These are phyloP conservation scores for Stromatinia cepivora DNA, from an alignment of 2,329 filamentous ascomycete species.

Conservation along the genomic window DNA sequence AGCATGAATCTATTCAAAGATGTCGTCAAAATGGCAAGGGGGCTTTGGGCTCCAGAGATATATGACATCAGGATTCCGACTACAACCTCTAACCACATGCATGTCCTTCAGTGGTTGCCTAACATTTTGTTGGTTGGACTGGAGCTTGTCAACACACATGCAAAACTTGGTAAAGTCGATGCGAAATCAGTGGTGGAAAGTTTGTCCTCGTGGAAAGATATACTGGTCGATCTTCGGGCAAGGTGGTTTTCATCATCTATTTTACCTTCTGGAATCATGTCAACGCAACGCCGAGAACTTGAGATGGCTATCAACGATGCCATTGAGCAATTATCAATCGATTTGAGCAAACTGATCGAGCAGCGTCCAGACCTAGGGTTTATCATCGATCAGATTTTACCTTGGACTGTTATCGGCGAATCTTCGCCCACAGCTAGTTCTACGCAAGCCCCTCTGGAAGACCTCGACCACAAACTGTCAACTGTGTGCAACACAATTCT, in stretches of 20 bases:
- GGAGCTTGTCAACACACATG: slow-evolving; percentile 65
- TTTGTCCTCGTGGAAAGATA: slow-evolving; percentile 53
- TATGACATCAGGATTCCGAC: slow-evolving; percentile 30
- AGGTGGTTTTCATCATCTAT: slow-evolving; percentile 47
- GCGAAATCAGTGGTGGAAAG: slow-evolving; percentile 48
- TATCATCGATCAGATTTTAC: slow-evolving; percentile 62
- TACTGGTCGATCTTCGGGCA: slow-evolving; percentile 48
- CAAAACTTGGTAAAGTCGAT: slow-evolving; percentile 57
- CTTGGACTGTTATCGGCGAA: slow-evolving; percentile 55
- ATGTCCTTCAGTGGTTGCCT: slow-evolving; percentile 59
- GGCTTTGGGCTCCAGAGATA: slow-evolving; percentile 46
- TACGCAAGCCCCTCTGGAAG: slow-evolving; percentile 33
- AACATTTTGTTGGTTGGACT: slow-evolving; percentile 64
- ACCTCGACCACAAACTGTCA: slow-evolving; percentile 60
- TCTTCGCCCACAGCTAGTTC: slow-evolving; percentile 23
- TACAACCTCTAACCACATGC: slow-evolving; percentile 35
- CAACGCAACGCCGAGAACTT: slow-evolving; percentile 40
- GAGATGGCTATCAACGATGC: slow-evolving; percentile 29
- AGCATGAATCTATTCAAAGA: slow-evolving; percentile 31
- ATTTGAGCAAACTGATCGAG: slow-evolving; percentile 47
- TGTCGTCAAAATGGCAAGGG: slow-evolving; percentile 33
- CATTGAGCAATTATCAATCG: slow-evolving; percentile 26
- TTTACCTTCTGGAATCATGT: slow-evolving; percentile 55
- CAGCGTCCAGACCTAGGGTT: slow-evolving; percentile 62
- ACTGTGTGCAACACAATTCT: slow-evolving; percentile 73